phyloP scores from a whole-genome alignment of 2,329 filamentous ascomycete species.

The Emergomyces orientalis region DNA sequence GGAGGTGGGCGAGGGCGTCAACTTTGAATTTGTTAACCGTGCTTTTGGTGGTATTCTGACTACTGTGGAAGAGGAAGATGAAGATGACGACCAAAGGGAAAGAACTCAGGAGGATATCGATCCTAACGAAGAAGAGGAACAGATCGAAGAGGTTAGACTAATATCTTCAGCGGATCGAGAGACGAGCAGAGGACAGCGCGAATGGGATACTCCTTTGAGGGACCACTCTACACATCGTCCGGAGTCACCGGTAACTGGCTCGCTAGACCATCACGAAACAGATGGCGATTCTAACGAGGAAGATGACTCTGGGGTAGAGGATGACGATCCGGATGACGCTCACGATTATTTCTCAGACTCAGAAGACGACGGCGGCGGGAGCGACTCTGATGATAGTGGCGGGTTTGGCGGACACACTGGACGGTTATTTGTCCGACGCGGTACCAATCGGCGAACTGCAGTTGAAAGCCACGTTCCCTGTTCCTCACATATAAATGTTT shows the following conservation, averaged over 20 bases:
- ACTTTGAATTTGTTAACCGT: constrained; percentile 49
- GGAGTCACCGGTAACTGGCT: neutral
- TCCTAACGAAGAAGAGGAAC: constrained; percentile 37
- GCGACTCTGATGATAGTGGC: constrained; percentile 27
- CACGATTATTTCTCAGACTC: constrained; percentile 23
- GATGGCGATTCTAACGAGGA: constrained; percentile 10
- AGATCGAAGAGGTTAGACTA: constrained; percentile 30
- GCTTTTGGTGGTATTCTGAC: constrained; percentile 53
- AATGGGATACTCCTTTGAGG: neutral
- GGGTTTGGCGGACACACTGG: constrained; percentile 20
- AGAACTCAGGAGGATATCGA: constrained; percentile 40
- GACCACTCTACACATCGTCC: neutral
- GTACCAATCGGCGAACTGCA: constrained; percentile 38
- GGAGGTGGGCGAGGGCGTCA: constrained; percentile 47
- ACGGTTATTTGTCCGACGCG: constrained; percentile 38
- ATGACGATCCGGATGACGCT: constrained; percentile 22
- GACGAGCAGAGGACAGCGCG: neutral
- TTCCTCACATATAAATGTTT: constrained; percentile 47
- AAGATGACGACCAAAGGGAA: constrained; percentile 34
- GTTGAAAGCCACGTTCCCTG: constrained; percentile 49
- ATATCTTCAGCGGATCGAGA: constrained; percentile 11
- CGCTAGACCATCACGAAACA: neutral
- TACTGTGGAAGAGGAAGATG: constrained; percentile 30
- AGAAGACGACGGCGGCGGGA: constrained; percentile 25
- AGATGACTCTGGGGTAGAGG: constrained; percentile 23